Base-by-base conservation (phyloP, 805 yeast genomes). In the Myxozyma neglecta region DNA sequence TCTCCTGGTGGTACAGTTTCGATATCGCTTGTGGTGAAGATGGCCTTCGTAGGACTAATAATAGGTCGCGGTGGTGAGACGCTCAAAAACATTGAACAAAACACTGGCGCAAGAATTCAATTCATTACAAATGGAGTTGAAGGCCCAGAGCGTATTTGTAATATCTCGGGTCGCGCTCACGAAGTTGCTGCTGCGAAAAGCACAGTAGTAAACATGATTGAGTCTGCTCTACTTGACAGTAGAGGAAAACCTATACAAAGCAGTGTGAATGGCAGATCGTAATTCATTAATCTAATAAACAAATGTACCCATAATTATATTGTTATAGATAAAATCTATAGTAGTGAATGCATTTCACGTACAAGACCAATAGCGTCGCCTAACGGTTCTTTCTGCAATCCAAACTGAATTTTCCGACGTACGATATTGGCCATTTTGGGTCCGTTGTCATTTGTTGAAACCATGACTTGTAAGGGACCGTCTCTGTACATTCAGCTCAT, bases 391-490 rank as follows among this genome's bases (percentile, higher is more conserved):
- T 16, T 13, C 10, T 36, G 34, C 36, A 66, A 45, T 10, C 39
- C 63, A 1, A 74, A 74, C 49, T 77, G 80, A 43, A 89, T 75
- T 65, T 81, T 81, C 58, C 81, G 79, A 24, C 86, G 81, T 57
- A 89, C 85, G 43, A 83, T 75, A 60, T 83, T 80, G 55, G 90
- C 86, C 68, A 89, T 80, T 57, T 94, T 75, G 0, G 96, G 96
- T 1, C 92, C 86, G 68, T 85, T 83, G 3, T 96, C 96, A 72
- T 88, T 89, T 11, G 96, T 88, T 44, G 90, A 84, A 13, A 89
- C 87, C 92, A 89, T 86, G 43, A 89, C 80, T 71, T 89, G 94
- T 53, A 89, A 75, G 14, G 85, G 83, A 14, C 92, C 94, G 65
- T 82, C 83, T 69, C 88, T 80, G 72, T 83, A 85, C 76, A 87